Conservation (phyloP, 2,329 filamentous ascomycete genomes). For the Fusarium nodosum region DNA sequence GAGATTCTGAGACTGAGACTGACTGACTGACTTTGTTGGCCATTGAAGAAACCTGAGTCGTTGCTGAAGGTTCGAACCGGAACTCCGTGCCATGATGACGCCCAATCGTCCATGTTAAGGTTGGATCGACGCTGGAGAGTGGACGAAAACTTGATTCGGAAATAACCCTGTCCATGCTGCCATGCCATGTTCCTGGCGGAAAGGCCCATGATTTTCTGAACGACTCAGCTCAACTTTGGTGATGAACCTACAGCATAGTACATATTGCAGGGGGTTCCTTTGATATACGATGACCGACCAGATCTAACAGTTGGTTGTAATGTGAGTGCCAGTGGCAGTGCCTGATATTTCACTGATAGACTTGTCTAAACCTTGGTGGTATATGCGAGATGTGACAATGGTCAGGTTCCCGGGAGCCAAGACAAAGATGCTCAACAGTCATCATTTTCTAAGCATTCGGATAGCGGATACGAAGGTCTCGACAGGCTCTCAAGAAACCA, state of each 20-base stretch:
- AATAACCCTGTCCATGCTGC: constrained; percentile 37
- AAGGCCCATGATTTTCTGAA: constrained; percentile 14
- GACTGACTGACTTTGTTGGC: not conserved
- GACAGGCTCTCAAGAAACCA: constrained; percentile 26
- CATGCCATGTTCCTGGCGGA: constrained; percentile 31
- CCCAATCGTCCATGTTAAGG: constrained; percentile 22
- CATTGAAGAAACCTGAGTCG: constrained; percentile 13
- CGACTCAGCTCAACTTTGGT: not conserved
- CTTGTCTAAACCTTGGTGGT: constrained; percentile 21
- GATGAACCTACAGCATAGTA: not conserved
- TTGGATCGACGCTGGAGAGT: constrained; percentile 35
- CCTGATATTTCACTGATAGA: not conserved
- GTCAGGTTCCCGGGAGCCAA: constrained; percentile 24
- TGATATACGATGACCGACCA: constrained; percentile 4
- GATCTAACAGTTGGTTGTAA: constrained; percentile 1
- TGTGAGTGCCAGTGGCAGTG: not conserved
- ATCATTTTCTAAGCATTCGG: constrained; percentile 28
- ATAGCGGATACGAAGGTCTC: constrained; percentile 36
- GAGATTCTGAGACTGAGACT: constrained; percentile 4
- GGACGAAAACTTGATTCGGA: constrained; percentile 44
- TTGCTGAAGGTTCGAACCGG: constrained; percentile 26
- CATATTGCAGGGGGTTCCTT: not conserved
- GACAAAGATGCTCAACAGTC: constrained; percentile 20
- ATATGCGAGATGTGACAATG: constrained; percentile 23
- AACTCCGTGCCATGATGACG: constrained; percentile 36